Conservation (phyloP, 108 stramenopile species). For the Cyclotella baltica region DNA sequence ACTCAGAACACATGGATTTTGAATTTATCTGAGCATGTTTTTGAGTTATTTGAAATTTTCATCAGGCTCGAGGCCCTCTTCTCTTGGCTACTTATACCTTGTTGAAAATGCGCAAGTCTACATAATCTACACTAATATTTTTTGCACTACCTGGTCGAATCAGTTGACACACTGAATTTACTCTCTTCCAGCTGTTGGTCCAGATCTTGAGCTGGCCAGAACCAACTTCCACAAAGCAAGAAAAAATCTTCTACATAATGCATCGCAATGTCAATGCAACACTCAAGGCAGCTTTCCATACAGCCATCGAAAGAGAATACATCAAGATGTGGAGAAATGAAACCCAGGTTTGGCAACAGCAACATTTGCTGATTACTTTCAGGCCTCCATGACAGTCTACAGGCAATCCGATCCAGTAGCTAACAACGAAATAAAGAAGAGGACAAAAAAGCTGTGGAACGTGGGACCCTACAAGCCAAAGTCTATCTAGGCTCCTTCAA, state of each 20-base stretch:
- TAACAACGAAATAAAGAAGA: not conserved
- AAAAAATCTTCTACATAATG: not conserved
- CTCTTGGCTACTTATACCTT: not conserved
- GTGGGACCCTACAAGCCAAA: not conserved
- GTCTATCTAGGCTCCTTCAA: not conserved
- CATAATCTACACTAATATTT: not conserved
- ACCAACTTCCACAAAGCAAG: not conserved
- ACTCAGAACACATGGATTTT: too few relatives aligned
- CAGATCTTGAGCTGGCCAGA: not conserved
- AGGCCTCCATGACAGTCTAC: not conserved
- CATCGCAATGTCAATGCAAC: not conserved
- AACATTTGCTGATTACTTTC: not conserved
- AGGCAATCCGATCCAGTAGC: not conserved
- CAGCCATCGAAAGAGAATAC: not conserved
- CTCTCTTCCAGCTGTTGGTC: not conserved
- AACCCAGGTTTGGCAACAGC: not conserved
- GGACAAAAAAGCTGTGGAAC: not conserved
- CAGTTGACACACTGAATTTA: not conserved
- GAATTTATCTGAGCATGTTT: too few relatives aligned
- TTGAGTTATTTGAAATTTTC: too few relatives aligned
- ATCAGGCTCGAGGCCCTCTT: not conserved
- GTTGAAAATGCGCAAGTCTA: not conserved
- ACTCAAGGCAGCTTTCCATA: not conserved
- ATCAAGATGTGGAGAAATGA: not conserved
- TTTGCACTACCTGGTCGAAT: not conserved